A percentile compares a stretch with the other conserved stretches of the same genome.
These are phyloP conservation scores for Vigna hirtella DNA, from an alignment of 306 rosid species.

Conservation along the genomic window DNA sequence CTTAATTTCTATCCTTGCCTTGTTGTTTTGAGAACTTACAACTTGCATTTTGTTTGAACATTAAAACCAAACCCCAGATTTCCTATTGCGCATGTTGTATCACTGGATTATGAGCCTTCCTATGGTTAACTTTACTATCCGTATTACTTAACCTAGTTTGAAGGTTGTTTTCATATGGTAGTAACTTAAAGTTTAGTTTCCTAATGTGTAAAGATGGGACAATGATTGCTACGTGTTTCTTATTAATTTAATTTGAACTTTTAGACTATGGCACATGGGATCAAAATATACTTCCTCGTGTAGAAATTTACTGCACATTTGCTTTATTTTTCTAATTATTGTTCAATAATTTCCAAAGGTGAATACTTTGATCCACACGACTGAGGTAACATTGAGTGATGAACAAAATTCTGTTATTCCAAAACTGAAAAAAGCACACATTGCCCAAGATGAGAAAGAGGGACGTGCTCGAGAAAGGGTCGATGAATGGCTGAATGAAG, in stretches of 20 bases:
- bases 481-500: constrained; percentile 5
- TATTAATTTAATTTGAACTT: too few relatives aligned
- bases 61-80: not conserved
- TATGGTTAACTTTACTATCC: not conserved
- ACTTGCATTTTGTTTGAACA: not conserved
- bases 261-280: not conserved
- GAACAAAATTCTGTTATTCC: constrained; percentile 53
- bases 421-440: constrained; percentile 55
- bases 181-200: too few relatives aligned
- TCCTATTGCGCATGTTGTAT: too few relatives aligned
- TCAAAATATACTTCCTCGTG: not conserved
- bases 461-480: not conserved
- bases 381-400: constrained; percentile 54
- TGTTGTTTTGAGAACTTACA: too few relatives aligned
- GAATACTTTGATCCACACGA: constrained; percentile 72
- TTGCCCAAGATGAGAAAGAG: constrained; percentile 64
- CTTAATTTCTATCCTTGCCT: too few relatives aligned
- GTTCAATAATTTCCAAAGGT: constrained; percentile 54
- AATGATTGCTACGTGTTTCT: too few relatives aligned
- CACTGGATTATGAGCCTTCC: not conserved
- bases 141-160: too few relatives aligned
- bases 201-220: too few relatives aligned
- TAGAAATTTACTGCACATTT: not conserved
- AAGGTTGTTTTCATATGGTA: too few relatives aligned
- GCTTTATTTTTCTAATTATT: not conserved